These are phyloP conservation scores for Paragyromitra xinjiangensis DNA, from an alignment of 495 filamentous ascomycete species.

Conservation along the genomic window DNA sequence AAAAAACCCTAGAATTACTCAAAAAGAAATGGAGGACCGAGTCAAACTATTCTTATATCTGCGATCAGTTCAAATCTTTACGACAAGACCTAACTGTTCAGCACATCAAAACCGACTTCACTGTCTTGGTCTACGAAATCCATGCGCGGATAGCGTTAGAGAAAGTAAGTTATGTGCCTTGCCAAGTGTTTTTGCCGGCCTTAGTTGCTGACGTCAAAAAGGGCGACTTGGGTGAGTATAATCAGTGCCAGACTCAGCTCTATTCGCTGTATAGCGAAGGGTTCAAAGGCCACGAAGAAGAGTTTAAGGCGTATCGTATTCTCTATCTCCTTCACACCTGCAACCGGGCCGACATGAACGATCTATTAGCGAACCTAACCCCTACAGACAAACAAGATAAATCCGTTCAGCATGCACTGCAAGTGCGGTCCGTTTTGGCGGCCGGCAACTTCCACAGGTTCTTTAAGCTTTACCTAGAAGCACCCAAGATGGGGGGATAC, in stretches of 20 bases:
- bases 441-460: conserved; percentile 96
- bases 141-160: conserved; percentile 98
- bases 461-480: conserved; percentile 91
- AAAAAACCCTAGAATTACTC: conserved; percentile 83
- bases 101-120: conserved; percentile 94
- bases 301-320: conserved; percentile 99
- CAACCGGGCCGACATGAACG: conserved; percentile 98
- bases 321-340: conserved; percentile 99
- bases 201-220: conserved; percentile 38
- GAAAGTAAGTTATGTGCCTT: conserved; percentile 63
- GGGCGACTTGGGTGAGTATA: conserved; percentile 99
- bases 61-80: conserved; percentile 98
- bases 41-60: conserved; percentile 94
- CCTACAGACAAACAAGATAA: conserved; percentile 85
- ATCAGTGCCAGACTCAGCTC: conserved; percentile 99
- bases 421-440: conserved; percentile 89
- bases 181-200: background rate
- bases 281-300: conserved; percentile 81
- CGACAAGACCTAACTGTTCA: conserved; percentile 98
- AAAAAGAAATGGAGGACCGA: conserved; percentile 95
- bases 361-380: conserved; percentile 97
- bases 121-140: conserved; percentile 93
- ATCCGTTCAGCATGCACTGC: conserved; percentile 88
- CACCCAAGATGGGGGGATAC: conserved; percentile 97
- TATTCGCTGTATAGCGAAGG: conserved; percentile 85